Percentiles rank a stretch among this genome's conserved stretches.
Conservation (phyloP, 2,329 filamentous ascomycete genomes). For the Aschersonia sp. region DNA sequence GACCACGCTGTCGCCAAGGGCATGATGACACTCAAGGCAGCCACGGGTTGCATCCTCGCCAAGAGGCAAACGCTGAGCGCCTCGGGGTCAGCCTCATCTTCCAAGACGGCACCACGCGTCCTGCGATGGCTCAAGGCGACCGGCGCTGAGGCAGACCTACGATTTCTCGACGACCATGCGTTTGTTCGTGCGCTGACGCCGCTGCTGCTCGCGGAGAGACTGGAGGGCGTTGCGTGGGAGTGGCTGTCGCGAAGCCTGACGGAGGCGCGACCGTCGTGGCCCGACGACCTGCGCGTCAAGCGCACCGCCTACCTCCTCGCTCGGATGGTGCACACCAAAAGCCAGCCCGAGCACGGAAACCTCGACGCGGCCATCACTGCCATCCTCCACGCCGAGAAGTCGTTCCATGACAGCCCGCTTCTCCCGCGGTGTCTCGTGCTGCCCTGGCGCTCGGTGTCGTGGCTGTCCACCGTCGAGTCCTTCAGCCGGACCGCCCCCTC, state of each 20-base stretch:
- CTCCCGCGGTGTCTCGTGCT: slow-evolving; percentile 21
- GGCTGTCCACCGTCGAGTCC: slow-evolving; percentile 35
- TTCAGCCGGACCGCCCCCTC: slow-evolving; percentile 30
- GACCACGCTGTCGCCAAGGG: slow-evolving; percentile 39
- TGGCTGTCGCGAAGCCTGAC: slow-evolving; percentile 32
- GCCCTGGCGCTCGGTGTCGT: slow-evolving; percentile 34
- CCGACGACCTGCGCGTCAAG: slow-evolving; percentile 10
- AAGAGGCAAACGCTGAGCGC: slow-evolving; percentile 26
- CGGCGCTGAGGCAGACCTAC: slow-evolving; percentile 28
- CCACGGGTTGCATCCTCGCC: slow-evolving; percentile 37
- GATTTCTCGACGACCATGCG: slow-evolving; percentile 26
- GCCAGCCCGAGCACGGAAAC: slow-evolving; percentile 21
- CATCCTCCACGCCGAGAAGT: slow-evolving; percentile 29
- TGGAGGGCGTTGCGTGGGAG: slow-evolving; percentile 35
- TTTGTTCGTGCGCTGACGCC: slow-evolving; percentile 26
- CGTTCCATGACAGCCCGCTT: slow-evolving; percentile 21
- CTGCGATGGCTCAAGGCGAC: slow-evolving; percentile 39
- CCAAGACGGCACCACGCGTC: slow-evolving; percentile 32
- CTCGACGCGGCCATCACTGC: slow-evolving; percentile 35
- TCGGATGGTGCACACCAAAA: slow-evolving; percentile 27
- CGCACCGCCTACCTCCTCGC: slow-evolving; percentile 20
- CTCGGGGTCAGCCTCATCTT: slow-evolving; percentile 22
- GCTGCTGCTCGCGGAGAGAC: slow-evolving; percentile 37
- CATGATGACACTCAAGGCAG: slow-evolving; percentile 39
- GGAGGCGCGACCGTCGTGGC: slow-evolving; percentile 8